phyloP scores from a whole-genome alignment of 2,329 filamentous ascomycete genomes.

The Aspergillus fumigatus region DNA sequence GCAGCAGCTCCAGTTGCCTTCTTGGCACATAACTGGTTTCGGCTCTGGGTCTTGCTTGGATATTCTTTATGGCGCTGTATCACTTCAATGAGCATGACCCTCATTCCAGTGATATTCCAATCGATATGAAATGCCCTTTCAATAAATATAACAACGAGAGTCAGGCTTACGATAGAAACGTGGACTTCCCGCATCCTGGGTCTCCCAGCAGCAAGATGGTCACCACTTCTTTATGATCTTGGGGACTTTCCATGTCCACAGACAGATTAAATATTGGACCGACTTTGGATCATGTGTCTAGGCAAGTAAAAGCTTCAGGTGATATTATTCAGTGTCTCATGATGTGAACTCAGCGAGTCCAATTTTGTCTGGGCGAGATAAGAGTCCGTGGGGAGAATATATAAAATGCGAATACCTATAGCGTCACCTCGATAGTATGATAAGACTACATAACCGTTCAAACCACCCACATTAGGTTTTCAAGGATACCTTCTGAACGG shows the following conservation, averaged over 20 bases:
- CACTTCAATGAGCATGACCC: neutral
- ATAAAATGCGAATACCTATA: neutral
- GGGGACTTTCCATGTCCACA: neutral
- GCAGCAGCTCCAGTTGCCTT: slow-evolving; percentile 41
- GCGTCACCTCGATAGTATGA: neutral
- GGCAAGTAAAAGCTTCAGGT: neutral
- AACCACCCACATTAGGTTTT: neutral
- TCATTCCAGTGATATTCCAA: neutral
- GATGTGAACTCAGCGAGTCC: neutral
- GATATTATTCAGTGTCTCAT: neutral
- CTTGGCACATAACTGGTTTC: slow-evolving; percentile 25
- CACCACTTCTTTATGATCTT: slow-evolving; percentile 17
- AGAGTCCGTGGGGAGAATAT: neutral
- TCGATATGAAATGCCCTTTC: neutral
- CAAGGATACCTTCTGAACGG: too few relatives aligned
- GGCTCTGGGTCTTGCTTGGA: slow-evolving; percentile 7
- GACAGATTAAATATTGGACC: neutral
- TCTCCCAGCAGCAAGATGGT: slow-evolving; percentile 55
- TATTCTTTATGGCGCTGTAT: slow-evolving; percentile 17
- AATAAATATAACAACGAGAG: neutral
- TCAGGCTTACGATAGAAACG: slow-evolving; percentile 55
- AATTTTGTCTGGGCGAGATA: neutral
- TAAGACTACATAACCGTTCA: neutral
- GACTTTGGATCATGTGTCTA: neutral
- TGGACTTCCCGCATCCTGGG: slow-evolving; percentile 57